Percentiles rank a stretch among this genome's conserved stretches.
Conservation (phyloP, 495 filamentous ascomycete species). For the Clavariopsis aquatica region DNA sequence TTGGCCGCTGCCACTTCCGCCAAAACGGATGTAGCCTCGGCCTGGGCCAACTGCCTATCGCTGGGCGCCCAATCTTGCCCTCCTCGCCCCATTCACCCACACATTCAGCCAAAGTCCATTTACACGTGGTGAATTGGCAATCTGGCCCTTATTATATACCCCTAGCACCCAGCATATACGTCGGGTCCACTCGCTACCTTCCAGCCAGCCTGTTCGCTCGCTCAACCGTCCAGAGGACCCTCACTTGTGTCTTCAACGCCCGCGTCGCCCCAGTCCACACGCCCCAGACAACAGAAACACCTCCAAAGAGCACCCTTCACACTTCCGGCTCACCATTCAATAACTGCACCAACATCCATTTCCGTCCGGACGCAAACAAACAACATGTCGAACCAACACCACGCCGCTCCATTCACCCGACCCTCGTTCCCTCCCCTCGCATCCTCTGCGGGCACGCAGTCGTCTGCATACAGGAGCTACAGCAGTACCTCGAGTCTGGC, state of each 20-base stretch:
- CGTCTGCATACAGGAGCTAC: conserved; percentile 41
- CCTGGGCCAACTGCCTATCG: conserved; percentile 21
- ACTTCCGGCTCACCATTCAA: not conserved
- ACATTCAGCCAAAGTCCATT: conserved; percentile 17
- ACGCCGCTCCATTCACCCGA: conserved; percentile 17
- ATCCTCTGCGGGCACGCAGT: conserved; percentile 19
- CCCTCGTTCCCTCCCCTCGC: conserved; percentile 31
- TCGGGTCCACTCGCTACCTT: conserved; percentile 15
- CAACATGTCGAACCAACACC: conserved; percentile 18
- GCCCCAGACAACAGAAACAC: not conserved
- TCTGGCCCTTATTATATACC: conserved; percentile 30
- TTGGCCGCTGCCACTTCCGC: not conserved
- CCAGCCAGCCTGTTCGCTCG: not conserved
- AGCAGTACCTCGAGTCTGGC: conserved; percentile 40
- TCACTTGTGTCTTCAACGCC: not conserved
- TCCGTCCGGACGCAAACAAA: conserved; percentile 3
- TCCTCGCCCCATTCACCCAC: not conserved
- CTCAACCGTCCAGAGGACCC: not conserved
- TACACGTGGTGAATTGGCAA: conserved; percentile 10
- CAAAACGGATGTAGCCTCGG: conserved; percentile 1
- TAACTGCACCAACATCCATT: not conserved
- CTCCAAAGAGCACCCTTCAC: not conserved
- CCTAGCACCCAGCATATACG: not conserved
- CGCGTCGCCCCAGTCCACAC: not conserved
- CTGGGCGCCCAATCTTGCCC: not conserved